A percentile compares a stretch with the other conserved stretches of the same genome.
phyloP scores from a whole-genome alignment of 78 protist genomes.

The Dictyostelium intermedium region DNA sequence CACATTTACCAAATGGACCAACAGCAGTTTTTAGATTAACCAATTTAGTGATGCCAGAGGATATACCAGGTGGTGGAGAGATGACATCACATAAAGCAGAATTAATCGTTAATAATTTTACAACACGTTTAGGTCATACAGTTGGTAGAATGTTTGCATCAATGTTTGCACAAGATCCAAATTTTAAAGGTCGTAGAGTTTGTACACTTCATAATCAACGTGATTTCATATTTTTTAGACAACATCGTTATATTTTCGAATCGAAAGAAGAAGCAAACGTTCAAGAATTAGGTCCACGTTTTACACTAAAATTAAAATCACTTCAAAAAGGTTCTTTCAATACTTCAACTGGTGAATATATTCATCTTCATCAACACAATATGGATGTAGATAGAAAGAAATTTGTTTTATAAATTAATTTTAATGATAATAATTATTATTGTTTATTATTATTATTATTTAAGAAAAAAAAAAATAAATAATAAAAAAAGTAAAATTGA shows the following conservation, averaged over 20 bases:
- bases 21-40: constrained; percentile 94
- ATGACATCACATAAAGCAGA: constrained; percentile 84
- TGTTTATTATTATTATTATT: too few species aligned
- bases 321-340: constrained; percentile 97
- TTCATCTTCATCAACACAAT: constrained; percentile 82
- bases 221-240: constrained; percentile 98
- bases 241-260: constrained; percentile 91
- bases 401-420: constrained; percentile 75
- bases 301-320: constrained; percentile 94
- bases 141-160: constrained; percentile 93
- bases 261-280: constrained; percentile 75
- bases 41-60: constrained; percentile 50
- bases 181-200: constrained; percentile 95
- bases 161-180: constrained; percentile 93
- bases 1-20: constrained; percentile 98
- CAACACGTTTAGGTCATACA: constrained; percentile 95
- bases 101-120: constrained; percentile 95
- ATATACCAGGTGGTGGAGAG: constrained; percentile 77
- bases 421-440: too few species aligned
- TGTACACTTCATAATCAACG: constrained; percentile 98
- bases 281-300: constrained; percentile 98
- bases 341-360: constrained; percentile 93
- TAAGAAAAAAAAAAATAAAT: too few species aligned
- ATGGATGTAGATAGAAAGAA: constrained; percentile 81
- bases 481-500: too few species aligned